Base-by-base conservation (phyloP, 805 yeast genomes). In the Lipomyces chichibuensis region DNA sequence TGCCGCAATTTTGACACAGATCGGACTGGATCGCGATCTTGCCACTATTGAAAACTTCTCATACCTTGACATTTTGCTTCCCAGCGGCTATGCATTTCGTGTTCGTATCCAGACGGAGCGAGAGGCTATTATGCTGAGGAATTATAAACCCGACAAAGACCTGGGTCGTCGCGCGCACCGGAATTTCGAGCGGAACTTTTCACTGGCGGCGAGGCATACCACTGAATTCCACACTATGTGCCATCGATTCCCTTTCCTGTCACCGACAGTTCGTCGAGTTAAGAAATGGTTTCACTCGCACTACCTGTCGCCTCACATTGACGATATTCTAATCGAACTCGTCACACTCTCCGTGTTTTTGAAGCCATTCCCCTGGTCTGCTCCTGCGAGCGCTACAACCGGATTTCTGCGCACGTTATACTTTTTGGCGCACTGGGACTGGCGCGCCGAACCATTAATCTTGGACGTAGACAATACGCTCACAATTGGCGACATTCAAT, bases 231-330 rank as follows among this genome's bases (percentile, higher is more conserved):
- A 87, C 62, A 84, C 89, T 9, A 80, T 93, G 69, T 84, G 92
- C 1, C 89, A 87, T 65, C 85, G 89, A 63, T 90, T 83, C 79
- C 91, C 88, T 57, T 86, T 84, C 74, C 90, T 86, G 73, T 86
- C 96, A 0, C 87, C 96, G 6, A 86, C 94, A 0, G 94, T 90
- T 14, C 83, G 99, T 66, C 79, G 93, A 43, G 88, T 95, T 79
- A 95, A 95, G 78, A 84, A 84, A 72, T 95, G 99, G 98, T 81
- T 95, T 66, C 92, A 91, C 70, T 83, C 90, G 0, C 99, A 95
- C 75, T 77, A 91, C 61, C 81, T 95, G 37, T 80, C 88, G 52
- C 79, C 84, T 25, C 96, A 91, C 73, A 83, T 94, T 70, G 80
- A 84, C 17, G 97, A 92, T 61, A 96, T 92, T 74, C 80, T 91